Base-by-base conservation (phyloP, 768 basidiomycete genomes). In the Termitomyces sp. region DNA sequence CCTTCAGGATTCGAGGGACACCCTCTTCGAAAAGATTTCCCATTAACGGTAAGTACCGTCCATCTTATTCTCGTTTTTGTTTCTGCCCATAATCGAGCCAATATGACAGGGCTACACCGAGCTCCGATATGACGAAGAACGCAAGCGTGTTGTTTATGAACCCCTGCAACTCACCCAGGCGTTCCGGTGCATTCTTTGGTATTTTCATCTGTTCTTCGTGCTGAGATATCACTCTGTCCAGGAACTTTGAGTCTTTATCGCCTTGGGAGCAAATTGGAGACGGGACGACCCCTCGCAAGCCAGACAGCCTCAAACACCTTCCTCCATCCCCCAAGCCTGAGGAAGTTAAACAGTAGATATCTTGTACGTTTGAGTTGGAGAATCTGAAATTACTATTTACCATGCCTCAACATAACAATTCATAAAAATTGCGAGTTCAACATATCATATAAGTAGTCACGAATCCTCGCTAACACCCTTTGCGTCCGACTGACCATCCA, bases 91-190 rank as follows among this genome's bases (percentile, higher is more conserved):
- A n/a, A 15, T 20, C 9, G 53, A 10, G 65, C 20, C 1, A 31
- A 65, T 25, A 25, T 40, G 9, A 12, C 68, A 97, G 95, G 97
- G 97, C n/a, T 99, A 98, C 75, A 94, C 94, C 9, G 97, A 99
- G 75, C 84, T 98, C 45, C 91, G 97, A 46, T 99, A 98, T 70
- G 96, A 98, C 68, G 97, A 98, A 77, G 95, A 96, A 77, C 86
- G 90, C 69, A 98, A 98, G 77, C 91, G 96, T 43, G 94, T 98
- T 59, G 94, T 97, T 40, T 97, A 98, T 69, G 97, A 99, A 73
- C 97, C 97, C 40, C 81, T 99, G 51, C 97, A 99, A 72, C 83
- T 99, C 61, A 95, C 96, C 2, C 97, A 99, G 72, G 96, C 97
- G 48, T 99, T 96, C 89, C 87, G 94, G 94, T 95, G 67, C 63